Evolutionary conservation across 306 rosid genomes (phyloP).

Genomic region (Fragaria iinumae): DNA sequence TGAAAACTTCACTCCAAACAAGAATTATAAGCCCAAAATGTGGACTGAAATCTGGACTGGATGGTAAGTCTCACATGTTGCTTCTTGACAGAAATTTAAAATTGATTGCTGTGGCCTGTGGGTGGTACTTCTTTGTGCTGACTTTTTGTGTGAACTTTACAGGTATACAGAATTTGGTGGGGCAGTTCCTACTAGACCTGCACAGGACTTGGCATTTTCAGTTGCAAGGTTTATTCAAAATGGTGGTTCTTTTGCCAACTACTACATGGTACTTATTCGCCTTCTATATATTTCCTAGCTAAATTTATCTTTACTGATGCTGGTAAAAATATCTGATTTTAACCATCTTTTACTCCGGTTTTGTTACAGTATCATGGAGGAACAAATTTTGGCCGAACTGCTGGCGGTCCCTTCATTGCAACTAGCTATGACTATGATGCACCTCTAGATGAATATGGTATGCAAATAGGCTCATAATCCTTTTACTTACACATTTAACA

Average conservation of each 20-base stretch:
- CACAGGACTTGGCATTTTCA: conserved; percentile 79
- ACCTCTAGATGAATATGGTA: conserved; percentile 92
- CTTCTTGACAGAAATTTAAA: conserved; percentile 3
- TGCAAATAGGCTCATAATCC: conserved; percentile 13
- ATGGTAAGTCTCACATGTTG: conserved; percentile 57
- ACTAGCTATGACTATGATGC: conserved; percentile 96
- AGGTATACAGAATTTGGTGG: conserved; percentile 97
- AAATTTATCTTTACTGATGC: neutral
- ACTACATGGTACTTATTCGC: conserved; percentile 63
- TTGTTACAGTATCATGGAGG: conserved; percentile 86
- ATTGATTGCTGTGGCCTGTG: neutral
- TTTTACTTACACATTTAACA: neutral
- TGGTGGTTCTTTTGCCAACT: conserved; percentile 83
- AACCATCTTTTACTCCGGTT: conserved; percentile 10
- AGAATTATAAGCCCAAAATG: conserved; percentile 74
- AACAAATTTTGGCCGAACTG: conserved; percentile 90
- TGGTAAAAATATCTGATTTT: neutral
- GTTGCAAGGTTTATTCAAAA: conserved; percentile 83
- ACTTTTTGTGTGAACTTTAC: conserved; percentile 4
- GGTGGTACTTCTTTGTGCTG: conserved; percentile 14
- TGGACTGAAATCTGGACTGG: conserved; percentile 98
- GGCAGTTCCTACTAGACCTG: conserved; percentile 74
- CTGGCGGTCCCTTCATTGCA: conserved; percentile 87
- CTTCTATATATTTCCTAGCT: neutral
- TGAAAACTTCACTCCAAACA: conserved; percentile 75